Conservation (phyloP, 352 stramenopile species). For the Pythium plurisporium region DNA sequence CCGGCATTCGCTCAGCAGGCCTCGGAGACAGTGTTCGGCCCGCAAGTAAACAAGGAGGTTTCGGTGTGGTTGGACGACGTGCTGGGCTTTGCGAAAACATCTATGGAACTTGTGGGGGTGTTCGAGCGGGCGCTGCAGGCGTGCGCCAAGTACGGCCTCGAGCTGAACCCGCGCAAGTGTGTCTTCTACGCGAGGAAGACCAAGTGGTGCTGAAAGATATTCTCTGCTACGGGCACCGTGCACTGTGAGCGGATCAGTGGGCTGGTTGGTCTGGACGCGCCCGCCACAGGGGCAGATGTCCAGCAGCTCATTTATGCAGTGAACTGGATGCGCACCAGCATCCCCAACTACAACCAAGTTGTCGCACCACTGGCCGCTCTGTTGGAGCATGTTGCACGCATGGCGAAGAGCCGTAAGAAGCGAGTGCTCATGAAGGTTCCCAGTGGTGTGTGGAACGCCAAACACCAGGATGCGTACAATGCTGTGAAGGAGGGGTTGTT, state of each 20-base stretch:
- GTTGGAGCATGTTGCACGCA: conserved; percentile 7
- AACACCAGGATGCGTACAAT: neutral
- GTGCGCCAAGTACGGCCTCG: conserved; percentile 25
- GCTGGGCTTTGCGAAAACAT: conserved; percentile 12
- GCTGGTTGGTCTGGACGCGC: conserved; percentile 18
- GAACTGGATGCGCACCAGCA: conserved; percentile 33
- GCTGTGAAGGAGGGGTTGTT: conserved; percentile 4
- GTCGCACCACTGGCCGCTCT: conserved; percentile 12
- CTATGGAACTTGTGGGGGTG: conserved; percentile 14
- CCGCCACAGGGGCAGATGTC: no score
- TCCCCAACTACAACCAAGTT: conserved; percentile 22
- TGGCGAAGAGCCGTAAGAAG: conserved; percentile 18
- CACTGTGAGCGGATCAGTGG: conserved; percentile 24
- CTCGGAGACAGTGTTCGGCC: conserved; percentile 18
- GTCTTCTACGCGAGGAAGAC: conserved; percentile 20
- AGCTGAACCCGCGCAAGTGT: conserved; percentile 33
- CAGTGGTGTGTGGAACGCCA: conserved; percentile 3
- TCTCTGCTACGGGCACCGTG: conserved; percentile 15
- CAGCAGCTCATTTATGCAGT: conserved; percentile 30
- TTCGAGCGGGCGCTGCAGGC: conserved; percentile 8
- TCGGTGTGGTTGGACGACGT: conserved; percentile 30
- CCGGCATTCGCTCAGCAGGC: conserved; percentile 3
- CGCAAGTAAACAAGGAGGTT: conserved; percentile 16
- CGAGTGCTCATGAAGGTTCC: conserved; percentile 1
- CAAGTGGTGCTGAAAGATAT: conserved; percentile 22